Evolutionary conservation across 441 rosid species (phyloP).

Genomic region (Euphorbia corollata): DNA sequence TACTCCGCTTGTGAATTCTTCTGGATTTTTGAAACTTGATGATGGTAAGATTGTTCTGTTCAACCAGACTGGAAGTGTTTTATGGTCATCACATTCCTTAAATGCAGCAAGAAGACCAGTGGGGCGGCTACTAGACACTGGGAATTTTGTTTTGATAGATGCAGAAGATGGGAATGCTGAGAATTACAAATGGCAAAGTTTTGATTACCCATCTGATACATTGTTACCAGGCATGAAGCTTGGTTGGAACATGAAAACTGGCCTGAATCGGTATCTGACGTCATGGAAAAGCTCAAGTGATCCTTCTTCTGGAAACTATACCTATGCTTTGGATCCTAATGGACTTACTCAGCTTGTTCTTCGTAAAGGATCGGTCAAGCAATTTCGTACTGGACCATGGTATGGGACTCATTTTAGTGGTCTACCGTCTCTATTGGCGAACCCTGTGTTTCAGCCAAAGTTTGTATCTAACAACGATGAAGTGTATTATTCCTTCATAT

Average conservation of each 20-base stretch:
- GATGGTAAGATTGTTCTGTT: constrained; percentile 4
- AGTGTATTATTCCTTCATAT: constrained; percentile 36
- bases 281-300: constrained; percentile 25
- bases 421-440: constrained; percentile 46
- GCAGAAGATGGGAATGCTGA: not conserved
- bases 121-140: constrained; percentile 11
- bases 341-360: constrained; percentile 48
- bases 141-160: constrained; percentile 14
- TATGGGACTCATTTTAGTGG: constrained; percentile 60
- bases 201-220: constrained; percentile 16
- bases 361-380: constrained; percentile 18
- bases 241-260: constrained; percentile 16
- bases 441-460: constrained; percentile 29
- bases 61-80: not conserved
- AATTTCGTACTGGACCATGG: constrained; percentile 67
- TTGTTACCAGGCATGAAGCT: constrained; percentile 18
- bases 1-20: constrained; percentile 10
- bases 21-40: not conserved
- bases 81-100: constrained; percentile 11
- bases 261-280: constrained; percentile 7
- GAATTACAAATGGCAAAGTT: constrained; percentile 9
- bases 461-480: constrained; percentile 32
- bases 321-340: constrained; percentile 34
- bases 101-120: constrained; percentile 4
- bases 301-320: constrained; percentile 40